Evolutionary conservation across 805 yeast species (phyloP).

Genomic region (Candida xiaguanensis): DNA sequence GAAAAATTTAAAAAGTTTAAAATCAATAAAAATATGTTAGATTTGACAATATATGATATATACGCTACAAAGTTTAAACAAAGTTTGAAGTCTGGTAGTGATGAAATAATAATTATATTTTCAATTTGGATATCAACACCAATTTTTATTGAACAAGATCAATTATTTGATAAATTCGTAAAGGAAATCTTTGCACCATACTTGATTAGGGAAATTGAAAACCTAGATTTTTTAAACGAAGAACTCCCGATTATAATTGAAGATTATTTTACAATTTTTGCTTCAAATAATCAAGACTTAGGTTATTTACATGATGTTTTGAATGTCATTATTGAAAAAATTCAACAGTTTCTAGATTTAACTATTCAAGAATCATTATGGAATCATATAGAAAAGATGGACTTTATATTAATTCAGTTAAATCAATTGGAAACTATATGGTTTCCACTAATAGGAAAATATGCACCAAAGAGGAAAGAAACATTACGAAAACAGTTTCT

Average conservation of each 20-base stretch:
- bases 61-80: not conserved
- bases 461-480: conserved; percentile 2
- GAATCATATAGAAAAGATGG: not conserved
- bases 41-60: conserved; percentile 3
- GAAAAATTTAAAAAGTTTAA: not conserved
- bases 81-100: not conserved
- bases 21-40: not conserved
- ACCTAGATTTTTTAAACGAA: not conserved
- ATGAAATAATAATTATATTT: conserved; percentile 1
- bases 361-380: not conserved
- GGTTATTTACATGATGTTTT: conserved; percentile 3
- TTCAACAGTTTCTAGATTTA: not conserved
- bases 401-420: not conserved
- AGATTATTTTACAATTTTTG: conserved; percentile 3
- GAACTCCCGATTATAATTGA: not conserved
- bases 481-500: not conserved
- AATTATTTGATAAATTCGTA: conserved; percentile 1
- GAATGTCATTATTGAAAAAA: not conserved
- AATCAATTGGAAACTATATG: not conserved
- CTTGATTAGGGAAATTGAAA: not conserved
- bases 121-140: conserved; percentile 4
- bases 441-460: conserved; percentile 1
- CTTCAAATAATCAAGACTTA: not conserved
- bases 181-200: not conserved
- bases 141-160: conserved; percentile 3